A percentile compares a stretch with the other conserved stretches of the same genome.
Conservation (phyloP, 2,329 filamentous ascomycete genomes). For the Aspergillus sp. region DNA sequence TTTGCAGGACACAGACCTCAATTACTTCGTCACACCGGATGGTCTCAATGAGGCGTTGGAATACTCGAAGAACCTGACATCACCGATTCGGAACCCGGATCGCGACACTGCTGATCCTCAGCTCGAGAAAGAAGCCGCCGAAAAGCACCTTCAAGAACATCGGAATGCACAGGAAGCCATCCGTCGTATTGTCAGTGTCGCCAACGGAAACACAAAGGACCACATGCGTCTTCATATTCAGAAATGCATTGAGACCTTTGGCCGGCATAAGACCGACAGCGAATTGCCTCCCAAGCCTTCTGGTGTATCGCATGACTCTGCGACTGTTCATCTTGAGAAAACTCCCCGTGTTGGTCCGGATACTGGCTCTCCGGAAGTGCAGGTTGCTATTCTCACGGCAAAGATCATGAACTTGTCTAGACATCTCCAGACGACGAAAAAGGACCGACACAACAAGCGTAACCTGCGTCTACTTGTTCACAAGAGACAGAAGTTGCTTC, state of each 20-base stretch:
- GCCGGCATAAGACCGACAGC: slow-evolving; percentile 83
- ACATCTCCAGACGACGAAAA: slow-evolving; percentile 69
- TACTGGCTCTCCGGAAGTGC: slow-evolving; percentile 95
- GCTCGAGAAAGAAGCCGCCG: slow-evolving; percentile 38
- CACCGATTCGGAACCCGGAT: slow-evolving; percentile 35
- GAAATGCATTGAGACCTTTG: slow-evolving; percentile 83
- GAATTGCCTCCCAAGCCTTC: slow-evolving; percentile 62
- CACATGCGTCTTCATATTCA: slow-evolving; percentile 78
- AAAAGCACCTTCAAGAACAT: slow-evolving; percentile 59
- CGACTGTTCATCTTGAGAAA: slow-evolving; percentile 42
- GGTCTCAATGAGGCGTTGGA: slow-evolving; percentile 69
- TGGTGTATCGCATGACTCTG: slow-evolving; percentile 46
- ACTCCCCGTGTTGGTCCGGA: slow-evolving; percentile 79
- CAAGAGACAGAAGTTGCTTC: slow-evolving; percentile 81
- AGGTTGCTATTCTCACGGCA: slow-evolving; percentile 89
- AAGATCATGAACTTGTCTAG: slow-evolving; percentile 84
- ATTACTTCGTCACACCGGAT: slow-evolving; percentile 70
- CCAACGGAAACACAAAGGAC: slow-evolving; percentile 76
- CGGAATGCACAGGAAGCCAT: slow-evolving; percentile 73
- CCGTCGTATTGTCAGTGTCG: slow-evolving; percentile 73
- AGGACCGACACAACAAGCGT: slow-evolving; percentile 92
- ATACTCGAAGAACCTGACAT: slow-evolving; percentile 66
- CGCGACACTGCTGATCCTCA: slow-evolving; percentile 40
- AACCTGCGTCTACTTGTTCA: slow-evolving; percentile 85
- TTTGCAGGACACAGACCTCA: slow-evolving; percentile 55